Percentiles rank a stretch among this genome's conserved stretches.
Evolutionary conservation across 1,284 basidiomycete species (phyloP).

Genomic region (Ceratobasidium sp.): DNA sequence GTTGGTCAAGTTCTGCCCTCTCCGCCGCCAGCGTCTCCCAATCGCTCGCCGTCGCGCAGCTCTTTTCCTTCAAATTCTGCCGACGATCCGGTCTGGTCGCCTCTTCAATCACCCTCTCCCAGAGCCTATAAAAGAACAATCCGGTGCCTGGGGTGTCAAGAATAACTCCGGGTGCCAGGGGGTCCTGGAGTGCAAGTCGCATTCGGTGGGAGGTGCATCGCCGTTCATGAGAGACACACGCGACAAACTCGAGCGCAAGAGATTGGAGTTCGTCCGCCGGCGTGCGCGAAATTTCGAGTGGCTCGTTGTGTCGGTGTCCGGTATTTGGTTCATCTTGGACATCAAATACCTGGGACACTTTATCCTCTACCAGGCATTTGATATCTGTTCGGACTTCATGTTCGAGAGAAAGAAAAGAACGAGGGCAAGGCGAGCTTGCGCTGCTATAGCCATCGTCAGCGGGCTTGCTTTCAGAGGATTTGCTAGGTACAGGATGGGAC

Average conservation of each 20-base stretch:
- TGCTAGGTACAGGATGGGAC: slow-evolving; percentile 10
- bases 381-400: slow-evolving; percentile 24
- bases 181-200: not conserved
- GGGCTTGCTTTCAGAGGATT: slow-evolving; percentile 1
- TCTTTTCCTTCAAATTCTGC: not conserved
- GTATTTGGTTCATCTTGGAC: not conserved
- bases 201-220: slow-evolving; percentile 25
- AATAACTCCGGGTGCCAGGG: slow-evolving; percentile 19
- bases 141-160: slow-evolving; percentile 27
- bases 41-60: not conserved
- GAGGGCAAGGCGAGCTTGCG: not conserved
- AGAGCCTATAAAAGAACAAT: slow-evolving; percentile 31
- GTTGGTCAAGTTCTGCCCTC: not conserved
- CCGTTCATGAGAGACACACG: slow-evolving; percentile 24
- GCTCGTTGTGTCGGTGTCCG: not conserved
- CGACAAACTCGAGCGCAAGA: slow-evolving; percentile 27
- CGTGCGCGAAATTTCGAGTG: not conserved
- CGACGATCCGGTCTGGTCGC: not conserved
- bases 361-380: slow-evolving; percentile 16
- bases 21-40: slow-evolving; percentile 5
- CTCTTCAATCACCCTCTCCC: slow-evolving; percentile 8
- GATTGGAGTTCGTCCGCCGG: slow-evolving; percentile 14
- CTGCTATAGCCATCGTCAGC: not conserved
- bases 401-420: slow-evolving; percentile 11
- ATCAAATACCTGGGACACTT: not conserved